phyloP scores from a whole-genome alignment of 805 yeast genomes.

The Cyberlindnera bimundalis region DNA sequence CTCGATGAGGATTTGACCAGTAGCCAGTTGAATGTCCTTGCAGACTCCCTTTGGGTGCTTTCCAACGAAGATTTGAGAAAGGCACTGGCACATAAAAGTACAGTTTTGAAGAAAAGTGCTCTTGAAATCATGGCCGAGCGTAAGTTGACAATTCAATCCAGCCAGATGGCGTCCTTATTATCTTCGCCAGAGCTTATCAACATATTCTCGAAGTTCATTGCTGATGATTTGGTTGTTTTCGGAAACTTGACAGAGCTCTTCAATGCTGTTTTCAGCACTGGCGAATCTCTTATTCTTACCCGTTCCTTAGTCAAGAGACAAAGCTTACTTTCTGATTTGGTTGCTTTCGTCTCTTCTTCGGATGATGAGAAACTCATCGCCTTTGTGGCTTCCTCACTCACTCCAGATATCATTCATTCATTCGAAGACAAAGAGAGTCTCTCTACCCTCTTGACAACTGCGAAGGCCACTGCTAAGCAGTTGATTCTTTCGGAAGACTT shows the following conservation, averaged over 20 bases:
- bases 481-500: slow-evolving; percentile 29
- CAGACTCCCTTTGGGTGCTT: slow-evolving; percentile 28
- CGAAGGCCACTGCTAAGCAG: slow-evolving; percentile 16
- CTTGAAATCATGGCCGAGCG: slow-evolving; percentile 16
- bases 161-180: slow-evolving; percentile 4
- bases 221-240: slow-evolving; percentile 16
- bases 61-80: slow-evolving; percentile 16
- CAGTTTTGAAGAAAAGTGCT: slow-evolving; percentile 12
- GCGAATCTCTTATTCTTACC: slow-evolving; percentile 17
- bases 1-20: slow-evolving; percentile 7
- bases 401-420: not conserved
- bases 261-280: slow-evolving; percentile 4
- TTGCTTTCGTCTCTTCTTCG: slow-evolving; percentile 8
- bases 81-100: slow-evolving; percentile 1
- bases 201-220: slow-evolving; percentile 12
- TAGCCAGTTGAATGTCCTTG: slow-evolving; percentile 25
- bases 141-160: slow-evolving; percentile 16
- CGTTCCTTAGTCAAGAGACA: slow-evolving; percentile 13
- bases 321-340: slow-evolving; percentile 4
- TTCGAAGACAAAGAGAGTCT: slow-evolving; percentile 3
- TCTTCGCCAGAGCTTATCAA: not conserved
- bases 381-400: slow-evolving; percentile 15
- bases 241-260: slow-evolving; percentile 14
- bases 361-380: slow-evolving; percentile 12
- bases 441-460: not conserved